These are phyloP conservation scores for Boletus bicolor DNA, from an alignment of 768 basidiomycete species.

Conservation along the genomic window DNA sequence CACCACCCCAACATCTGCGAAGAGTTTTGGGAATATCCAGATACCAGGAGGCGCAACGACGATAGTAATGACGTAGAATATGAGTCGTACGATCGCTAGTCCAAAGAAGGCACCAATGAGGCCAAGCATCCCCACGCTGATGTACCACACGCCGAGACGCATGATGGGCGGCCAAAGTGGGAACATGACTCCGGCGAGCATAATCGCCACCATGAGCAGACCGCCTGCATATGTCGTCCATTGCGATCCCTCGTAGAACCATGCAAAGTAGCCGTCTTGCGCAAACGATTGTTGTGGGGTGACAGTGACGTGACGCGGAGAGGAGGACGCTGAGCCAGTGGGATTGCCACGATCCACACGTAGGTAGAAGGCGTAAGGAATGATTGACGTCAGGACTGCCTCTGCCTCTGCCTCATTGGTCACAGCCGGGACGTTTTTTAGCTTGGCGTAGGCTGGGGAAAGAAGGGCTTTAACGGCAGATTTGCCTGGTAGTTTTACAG, in stretches of 20 bases:
- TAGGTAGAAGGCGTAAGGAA: slow-evolving; percentile 89
- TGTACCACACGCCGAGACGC: slow-evolving; percentile 93
- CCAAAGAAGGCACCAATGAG: slow-evolving; percentile 89
- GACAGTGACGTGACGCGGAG: slow-evolving; percentile 70
- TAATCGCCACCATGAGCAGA: slow-evolving; percentile 84
- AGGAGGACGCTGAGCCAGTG: slow-evolving; percentile 49
- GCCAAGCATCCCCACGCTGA: slow-evolving; percentile 83
- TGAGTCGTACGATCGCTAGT: slow-evolving; percentile 84
- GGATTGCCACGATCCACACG: slow-evolving; percentile 75
- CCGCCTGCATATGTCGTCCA: slow-evolving; percentile 92
- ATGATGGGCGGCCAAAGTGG: slow-evolving; percentile 95
- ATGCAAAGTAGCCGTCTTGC: slow-evolving; percentile 86
- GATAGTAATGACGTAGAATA: slow-evolving; percentile 92
- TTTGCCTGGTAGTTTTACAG: slow-evolving; percentile 58
- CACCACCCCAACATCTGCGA: slow-evolving; percentile 98
- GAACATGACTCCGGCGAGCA: slow-evolving; percentile 98
- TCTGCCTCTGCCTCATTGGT: slow-evolving; percentile 74
- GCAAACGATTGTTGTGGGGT: slow-evolving; percentile 77
- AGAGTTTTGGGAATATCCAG: slow-evolving; percentile 98
- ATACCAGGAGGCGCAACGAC: slow-evolving; percentile 86
- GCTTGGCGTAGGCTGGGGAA: slow-evolving; percentile 87
- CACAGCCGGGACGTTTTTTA: slow-evolving; percentile 74
- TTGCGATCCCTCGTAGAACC: slow-evolving; percentile 95
- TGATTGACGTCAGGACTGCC: slow-evolving; percentile 60
- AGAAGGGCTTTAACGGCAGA: slow-evolving; percentile 88